Evolutionary conservation across 2,329 filamentous ascomycete species (phyloP), one percentile per base, ranked within the genome.

Genomic region (Diaporthe aspalathi): DNA sequence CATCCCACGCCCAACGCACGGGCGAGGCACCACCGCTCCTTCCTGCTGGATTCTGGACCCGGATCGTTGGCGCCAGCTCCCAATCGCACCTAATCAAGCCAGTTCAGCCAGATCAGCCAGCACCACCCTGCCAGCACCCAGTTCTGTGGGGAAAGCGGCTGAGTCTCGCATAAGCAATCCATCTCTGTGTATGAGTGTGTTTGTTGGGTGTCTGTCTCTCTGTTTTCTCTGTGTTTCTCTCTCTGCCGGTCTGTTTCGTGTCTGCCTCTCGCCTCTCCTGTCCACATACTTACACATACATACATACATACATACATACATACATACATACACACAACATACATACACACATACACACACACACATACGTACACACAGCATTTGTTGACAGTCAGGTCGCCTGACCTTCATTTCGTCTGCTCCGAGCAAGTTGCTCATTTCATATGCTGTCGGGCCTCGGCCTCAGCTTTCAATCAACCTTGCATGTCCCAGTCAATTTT

Each of bases 161-260:
- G 66, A 68, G 53, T 57, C 66, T 54, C 52, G 45, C 60, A 65
- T 50, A 65, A 65, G 60, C 60, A 65, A 65, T 65, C 60, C 60
- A 63, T 65, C 43, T 38, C 11, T 47, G n/a, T n/a, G n/a, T n/a
- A n/a, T n/a, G n/a, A n/a, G n/a, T n/a, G n/a, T n/a, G n/a, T n/a
- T n/a, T n/a, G n/a, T n/a, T n/a, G n/a, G n/a, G n/a, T n/a, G n/a
- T n/a, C 14, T 62, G 38, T 62, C 35, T 40, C 20, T 40, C 20
- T 38, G 20, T 56, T 32, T 17, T 40, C 54, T 57, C n/a, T 38
- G 29, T 56, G 16, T 20, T 24, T 22, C 29, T 24, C 32, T 38
- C 3, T 35, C 43, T 50, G 49, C 9, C 47, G n/a, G 43, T 35
- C 32, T 35, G 32, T 35, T 35, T 35, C 9, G 11, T 38, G 35